Percentiles rank a stretch among this genome's conserved stretches.
Conservation (phyloP, 2,329 filamentous ascomycete species). For the Thermothelomyces thermophilus region DNA sequence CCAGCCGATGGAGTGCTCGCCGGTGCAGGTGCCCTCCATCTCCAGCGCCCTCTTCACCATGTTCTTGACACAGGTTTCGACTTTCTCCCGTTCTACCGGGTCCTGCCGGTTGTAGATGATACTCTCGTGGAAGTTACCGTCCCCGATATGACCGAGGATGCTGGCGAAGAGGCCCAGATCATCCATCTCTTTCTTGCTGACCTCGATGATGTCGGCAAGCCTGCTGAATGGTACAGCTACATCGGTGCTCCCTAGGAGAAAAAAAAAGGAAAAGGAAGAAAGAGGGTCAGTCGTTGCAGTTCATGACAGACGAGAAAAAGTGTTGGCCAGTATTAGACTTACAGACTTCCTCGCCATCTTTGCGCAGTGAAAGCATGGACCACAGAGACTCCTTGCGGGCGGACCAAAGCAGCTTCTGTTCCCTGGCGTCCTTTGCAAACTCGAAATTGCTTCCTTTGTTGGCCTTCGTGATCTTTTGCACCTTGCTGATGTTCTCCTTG, state of each 20-base stretch:
- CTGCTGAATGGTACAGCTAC: slow-evolving; percentile 75
- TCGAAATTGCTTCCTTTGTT: slow-evolving; percentile 65
- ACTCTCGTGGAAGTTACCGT: slow-evolving; percentile 90
- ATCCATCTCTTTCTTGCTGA: slow-evolving; percentile 84
- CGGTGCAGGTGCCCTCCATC: slow-evolving; percentile 91
- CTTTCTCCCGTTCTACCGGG: slow-evolving; percentile 63
- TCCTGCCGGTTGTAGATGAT: slow-evolving; percentile 78
- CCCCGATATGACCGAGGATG: slow-evolving; percentile 83
- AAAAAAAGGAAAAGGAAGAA: not conserved
- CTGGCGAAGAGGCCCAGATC: slow-evolving; percentile 79
- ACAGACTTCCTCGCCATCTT: slow-evolving; percentile 63
- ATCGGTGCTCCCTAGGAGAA: slow-evolving; percentile 62
- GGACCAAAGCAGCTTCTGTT: slow-evolving; percentile 72
- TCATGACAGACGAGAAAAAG: not conserved
- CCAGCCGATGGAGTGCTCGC: slow-evolving; percentile 79
- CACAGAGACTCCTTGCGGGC: slow-evolving; percentile 79
- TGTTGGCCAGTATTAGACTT: slow-evolving; percentile 34
- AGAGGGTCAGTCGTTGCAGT: not conserved
- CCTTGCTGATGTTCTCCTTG: slow-evolving; percentile 65
- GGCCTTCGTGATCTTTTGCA: slow-evolving; percentile 58
- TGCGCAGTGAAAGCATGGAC: slow-evolving; percentile 68
- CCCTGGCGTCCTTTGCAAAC: slow-evolving; percentile 64
- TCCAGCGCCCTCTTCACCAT: slow-evolving; percentile 88
- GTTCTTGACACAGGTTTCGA: slow-evolving; percentile 75
- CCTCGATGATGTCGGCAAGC: slow-evolving; percentile 68